Conservation (phyloP, 805 yeast species). For the Candida gorgasii region DNA sequence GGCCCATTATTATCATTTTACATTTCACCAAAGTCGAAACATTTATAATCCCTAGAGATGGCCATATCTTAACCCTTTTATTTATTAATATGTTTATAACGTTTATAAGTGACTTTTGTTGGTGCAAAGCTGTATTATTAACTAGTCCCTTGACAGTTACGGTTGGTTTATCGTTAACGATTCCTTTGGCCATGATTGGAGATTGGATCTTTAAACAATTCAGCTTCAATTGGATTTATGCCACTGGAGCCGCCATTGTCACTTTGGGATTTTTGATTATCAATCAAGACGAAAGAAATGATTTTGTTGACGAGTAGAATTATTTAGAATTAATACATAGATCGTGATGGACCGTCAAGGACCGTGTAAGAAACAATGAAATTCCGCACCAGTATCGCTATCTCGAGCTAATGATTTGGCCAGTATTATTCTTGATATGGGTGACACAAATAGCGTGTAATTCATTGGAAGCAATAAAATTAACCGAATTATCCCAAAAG, state of each 20-base stretch:
- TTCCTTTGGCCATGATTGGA: slow-evolving; percentile 92
- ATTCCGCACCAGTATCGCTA: too few relatives aligned
- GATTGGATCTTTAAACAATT: slow-evolving; percentile 75
- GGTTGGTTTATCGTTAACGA: slow-evolving; percentile 89
- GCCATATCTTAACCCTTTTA: slow-evolving; percentile 54
- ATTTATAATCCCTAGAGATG: slow-evolving; percentile 66
- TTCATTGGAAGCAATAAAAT: slow-evolving; percentile 11
- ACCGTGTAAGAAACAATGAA: background rate
- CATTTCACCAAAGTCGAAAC: slow-evolving; percentile 65
- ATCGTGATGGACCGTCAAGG: too few relatives aligned
- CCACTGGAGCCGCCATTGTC: slow-evolving; percentile 79
- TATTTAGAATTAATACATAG: background rate
- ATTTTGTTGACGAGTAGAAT: slow-evolving; percentile 30
- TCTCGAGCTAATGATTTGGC: slow-evolving; percentile 4
- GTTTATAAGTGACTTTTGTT: slow-evolving; percentile 84
- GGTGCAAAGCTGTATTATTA: slow-evolving; percentile 93
- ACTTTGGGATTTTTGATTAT: slow-evolving; percentile 81
- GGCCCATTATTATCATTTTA: slow-evolving; percentile 79
- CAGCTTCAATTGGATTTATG: slow-evolving; percentile 59
- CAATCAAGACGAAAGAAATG: slow-evolving; percentile 75
- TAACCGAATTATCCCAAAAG: slow-evolving; percentile 12
- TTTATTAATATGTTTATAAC: slow-evolving; percentile 72
- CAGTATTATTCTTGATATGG: slow-evolving; percentile 4
- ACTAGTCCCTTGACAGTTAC: slow-evolving; percentile 96
- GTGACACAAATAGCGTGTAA: background rate